Base-by-base conservation (phyloP, 352 stramenopile species). In the Phytophthora pseudosyringae region DNA sequence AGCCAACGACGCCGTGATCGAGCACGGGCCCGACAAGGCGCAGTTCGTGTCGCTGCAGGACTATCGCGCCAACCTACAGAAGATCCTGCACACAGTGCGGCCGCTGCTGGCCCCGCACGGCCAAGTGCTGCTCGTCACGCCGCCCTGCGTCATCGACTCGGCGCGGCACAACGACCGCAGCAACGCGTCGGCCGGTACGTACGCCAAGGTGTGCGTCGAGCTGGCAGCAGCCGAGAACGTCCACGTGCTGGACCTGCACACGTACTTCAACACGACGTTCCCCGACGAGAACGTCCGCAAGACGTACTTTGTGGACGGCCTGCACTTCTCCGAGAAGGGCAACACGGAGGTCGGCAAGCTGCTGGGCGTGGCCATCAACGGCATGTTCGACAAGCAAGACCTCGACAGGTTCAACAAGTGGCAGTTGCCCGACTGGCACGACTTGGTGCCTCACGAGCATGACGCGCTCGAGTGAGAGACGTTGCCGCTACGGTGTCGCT, bases 1-100 rank as follows among this genome's bases (percentile, higher is more conserved):
- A 10, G 71, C 80, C n/a, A 91, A 91, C 33, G 83, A 91, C 62
- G 80, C 83, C 5, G 78, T 78, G 25, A 41, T 88, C 1, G 55
- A 59, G 32, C 44, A 70, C 26, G 80, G 80, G 11, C 59, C 59
- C 9, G 53, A 69, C 44, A 64, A 66, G 26, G 28, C 48, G n/a
- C 77, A 87, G 48, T 81, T 79, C 53, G 75, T 91, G 18, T 78
- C 78, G 1, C 41, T 88, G 0, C 52, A 71, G 9, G 62, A 76
- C 33, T 89, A 84, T 61, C 63, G 66, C 10, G 28, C 38, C 40
- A 89, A 90, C 47, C 57, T 90, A 3, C 64, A 66, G 21, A 33
- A 62, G 9, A 73, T 81, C 31, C 11, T 89, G 46, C 43, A 65
- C 39, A 71, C 32, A 3, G 62, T 75, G 15, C 33, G 21, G 11